Conservation (phyloP, 75 land plant genomes). For the Sequoia sempervirens region DNA sequence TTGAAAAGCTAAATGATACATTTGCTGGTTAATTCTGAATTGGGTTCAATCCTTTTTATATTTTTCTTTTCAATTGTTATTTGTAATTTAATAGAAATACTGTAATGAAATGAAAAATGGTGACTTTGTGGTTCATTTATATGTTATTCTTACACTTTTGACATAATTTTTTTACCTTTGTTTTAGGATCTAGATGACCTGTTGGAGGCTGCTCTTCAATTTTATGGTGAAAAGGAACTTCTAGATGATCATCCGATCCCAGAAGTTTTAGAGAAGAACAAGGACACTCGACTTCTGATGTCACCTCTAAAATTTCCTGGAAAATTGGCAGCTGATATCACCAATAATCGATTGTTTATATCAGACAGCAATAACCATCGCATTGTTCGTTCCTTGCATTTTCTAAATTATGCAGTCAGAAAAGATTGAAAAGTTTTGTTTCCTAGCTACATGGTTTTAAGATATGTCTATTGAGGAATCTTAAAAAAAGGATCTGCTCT, state of each 20-base stretch:
- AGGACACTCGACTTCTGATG: constrained; percentile 59
- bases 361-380: constrained; percentile 98
- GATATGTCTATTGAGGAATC: not conserved
- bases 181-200: constrained; percentile 87
- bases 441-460: not conserved
- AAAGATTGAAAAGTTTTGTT: not conserved
- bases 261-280: constrained; percentile 72
- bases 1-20: not conserved
- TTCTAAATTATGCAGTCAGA: not conserved
- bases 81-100: not conserved
- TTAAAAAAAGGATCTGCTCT: not conserved
- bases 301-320: constrained; percentile 98
- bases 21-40: not conserved
- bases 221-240: constrained; percentile 73
- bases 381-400: constrained; percentile 53
- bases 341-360: constrained; percentile 82
- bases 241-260: constrained; percentile 57
- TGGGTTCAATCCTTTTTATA: not conserved
- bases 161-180: not conserved
- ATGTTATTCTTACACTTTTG: not conserved
- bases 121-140: not conserved
- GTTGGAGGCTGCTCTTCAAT: constrained; percentile 83
- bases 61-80: not conserved
- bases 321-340: constrained; percentile 74
- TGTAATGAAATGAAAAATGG: not conserved